Base-by-base conservation (phyloP, 352 stramenopile genomes). In the Phytophthora megakarya region DNA sequence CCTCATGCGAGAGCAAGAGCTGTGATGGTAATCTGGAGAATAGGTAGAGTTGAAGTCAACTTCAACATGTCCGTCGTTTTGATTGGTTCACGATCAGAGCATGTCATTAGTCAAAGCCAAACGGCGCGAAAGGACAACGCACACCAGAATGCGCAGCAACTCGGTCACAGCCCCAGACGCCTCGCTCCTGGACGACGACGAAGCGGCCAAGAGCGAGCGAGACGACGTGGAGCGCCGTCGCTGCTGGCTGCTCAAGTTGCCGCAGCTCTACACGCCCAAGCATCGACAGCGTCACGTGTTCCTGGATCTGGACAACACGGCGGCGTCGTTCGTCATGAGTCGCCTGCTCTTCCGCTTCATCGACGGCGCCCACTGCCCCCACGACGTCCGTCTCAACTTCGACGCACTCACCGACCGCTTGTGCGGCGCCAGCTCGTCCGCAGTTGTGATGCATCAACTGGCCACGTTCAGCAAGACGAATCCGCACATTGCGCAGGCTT, bases 231-330 rank as follows among this genome's bases (percentile, higher is more conserved):
- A 70, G 40, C 62, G 62, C 23, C 62, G 62, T n/a, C 62, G 48
- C 40, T 49, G 18, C 26, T 61, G 56, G 51, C 38, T 72, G 16
- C 25, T 38, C 10, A 35, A 42, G n/a, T 21, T 72, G 16, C 58
- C 60, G 19, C 33, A 65, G 5, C 12, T 39, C 12, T 69, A 69
- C 32, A 28, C 58, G 30, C 39, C 46, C 35, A 56, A 61, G 16
- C 51, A 73, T 22, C 65, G 59, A 18, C 52, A 57, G 42, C 53
- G 59, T 33, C 61, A 58, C 37, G 40, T 69, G 12, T 55, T 69
- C n/a, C 51, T 73, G 23, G 26, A 73, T 18, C 15, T 73, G 26
- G 52, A 73, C 42, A 64, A 62, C 40, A 69, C 63, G 1, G 18
- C 33, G 1, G 33, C 16, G 8, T 59, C 59, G 1, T n/a, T 73